phyloP scores from a whole-genome alignment of 768 basidiomycete genomes.

The Rhodotorula graminis region DNA sequence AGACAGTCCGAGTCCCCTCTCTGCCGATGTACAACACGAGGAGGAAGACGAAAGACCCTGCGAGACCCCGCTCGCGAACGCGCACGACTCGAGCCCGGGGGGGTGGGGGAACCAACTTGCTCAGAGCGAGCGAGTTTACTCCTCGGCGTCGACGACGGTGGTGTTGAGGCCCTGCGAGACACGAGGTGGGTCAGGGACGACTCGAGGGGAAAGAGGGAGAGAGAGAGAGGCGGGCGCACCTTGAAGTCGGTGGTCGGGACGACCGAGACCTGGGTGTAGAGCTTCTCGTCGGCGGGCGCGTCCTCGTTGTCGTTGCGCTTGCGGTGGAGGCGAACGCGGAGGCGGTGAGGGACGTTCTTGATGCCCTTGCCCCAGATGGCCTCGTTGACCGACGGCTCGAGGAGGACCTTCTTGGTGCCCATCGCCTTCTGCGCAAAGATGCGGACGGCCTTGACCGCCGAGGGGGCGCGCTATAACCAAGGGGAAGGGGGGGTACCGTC shows the following conservation, averaged over 20 bases:
- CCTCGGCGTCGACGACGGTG: conserved; percentile 46
- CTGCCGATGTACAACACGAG: neutral
- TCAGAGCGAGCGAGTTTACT: neutral
- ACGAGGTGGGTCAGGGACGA: no score
- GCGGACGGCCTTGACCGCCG: conserved; percentile 89
- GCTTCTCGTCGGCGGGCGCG: conserved; percentile 65
- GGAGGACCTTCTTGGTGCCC: conserved; percentile 88
- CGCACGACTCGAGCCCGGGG: neutral
- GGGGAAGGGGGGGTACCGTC: neutral
- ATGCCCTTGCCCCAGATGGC: conserved; percentile 84
- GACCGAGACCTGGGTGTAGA: conserved; percentile 25
- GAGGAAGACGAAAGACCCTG: neutral
- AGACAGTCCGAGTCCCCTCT: no score
- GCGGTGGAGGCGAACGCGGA: conserved; percentile 93
- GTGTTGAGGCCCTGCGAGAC: conserved; percentile 73
- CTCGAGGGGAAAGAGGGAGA: neutral
- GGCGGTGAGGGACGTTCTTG: conserved; percentile 84
- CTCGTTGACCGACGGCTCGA: conserved; percentile 96
- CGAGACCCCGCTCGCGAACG: neutral
- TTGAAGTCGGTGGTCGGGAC: conserved; percentile 46
- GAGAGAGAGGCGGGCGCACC: conserved; percentile 52
- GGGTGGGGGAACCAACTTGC: neutral
- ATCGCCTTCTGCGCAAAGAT: conserved; percentile 88
- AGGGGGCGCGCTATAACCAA: conserved; percentile 69
- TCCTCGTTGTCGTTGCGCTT: conserved; percentile 96